Percentiles rank a stretch among this genome's conserved stretches.
Evolutionary conservation across 306 rosid genomes (phyloP).

Genomic region (Fragaria iinumae): DNA sequence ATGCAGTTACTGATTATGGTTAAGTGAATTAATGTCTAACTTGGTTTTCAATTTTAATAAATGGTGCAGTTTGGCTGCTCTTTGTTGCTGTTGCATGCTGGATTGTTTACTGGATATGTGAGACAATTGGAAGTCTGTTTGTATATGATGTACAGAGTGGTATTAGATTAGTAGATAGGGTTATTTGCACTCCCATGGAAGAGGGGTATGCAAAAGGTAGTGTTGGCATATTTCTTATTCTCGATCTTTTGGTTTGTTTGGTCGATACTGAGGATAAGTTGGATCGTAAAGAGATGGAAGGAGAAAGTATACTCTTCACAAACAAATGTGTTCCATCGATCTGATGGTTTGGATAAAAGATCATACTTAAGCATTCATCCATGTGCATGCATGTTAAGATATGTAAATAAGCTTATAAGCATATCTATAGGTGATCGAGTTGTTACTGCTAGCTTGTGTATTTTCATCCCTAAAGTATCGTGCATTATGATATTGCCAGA

Average conservation of each 20-base stretch:
- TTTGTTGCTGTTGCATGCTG: constrained; percentile 90
- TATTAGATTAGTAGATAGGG: not conserved
- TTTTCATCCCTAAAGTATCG: no score
- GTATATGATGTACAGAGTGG: not conserved
- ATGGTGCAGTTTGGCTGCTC: constrained; percentile 81
- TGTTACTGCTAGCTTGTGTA: not conserved
- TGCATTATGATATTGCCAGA: not conserved
- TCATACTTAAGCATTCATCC: not conserved
- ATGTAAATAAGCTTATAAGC: not conserved
- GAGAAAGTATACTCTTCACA: not conserved
- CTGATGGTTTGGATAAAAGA: not conserved
- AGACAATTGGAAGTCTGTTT: not conserved
- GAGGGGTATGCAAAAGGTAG: not conserved
- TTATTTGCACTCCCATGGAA: not conserved
- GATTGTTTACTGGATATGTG: constrained; percentile 30
- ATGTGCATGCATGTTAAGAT: not conserved
- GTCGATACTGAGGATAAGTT: not conserved
- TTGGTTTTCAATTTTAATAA: constrained; percentile 9
- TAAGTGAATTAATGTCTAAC: not conserved
- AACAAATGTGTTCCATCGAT: not conserved
- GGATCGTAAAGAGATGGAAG: not conserved
- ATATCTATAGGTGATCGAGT: not conserved
- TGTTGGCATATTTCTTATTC: not conserved
- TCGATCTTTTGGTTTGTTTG: not conserved
- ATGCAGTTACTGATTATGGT: not conserved